Conservation (phyloP, 345 rosid genomes). For the Rhizophora mangle region DNA sequence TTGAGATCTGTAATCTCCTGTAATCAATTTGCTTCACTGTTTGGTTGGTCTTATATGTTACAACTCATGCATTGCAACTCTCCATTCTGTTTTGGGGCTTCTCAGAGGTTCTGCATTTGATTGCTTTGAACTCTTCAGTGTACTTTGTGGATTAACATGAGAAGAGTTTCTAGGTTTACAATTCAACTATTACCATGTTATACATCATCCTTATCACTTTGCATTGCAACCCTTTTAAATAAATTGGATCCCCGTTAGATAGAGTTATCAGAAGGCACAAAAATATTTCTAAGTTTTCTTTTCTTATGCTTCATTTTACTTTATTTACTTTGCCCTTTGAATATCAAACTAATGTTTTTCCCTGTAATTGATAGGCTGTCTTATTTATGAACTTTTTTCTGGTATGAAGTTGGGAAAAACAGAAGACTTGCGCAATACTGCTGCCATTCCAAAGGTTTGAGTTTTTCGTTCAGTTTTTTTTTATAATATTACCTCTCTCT, state of each 20-base stretch:
- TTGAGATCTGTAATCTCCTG: no score
- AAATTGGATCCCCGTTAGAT: no score
- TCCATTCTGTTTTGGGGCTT: no score
- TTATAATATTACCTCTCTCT: no score
- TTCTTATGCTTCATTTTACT: background rate
- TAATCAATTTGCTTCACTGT: no score
- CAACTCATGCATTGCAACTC: background rate
- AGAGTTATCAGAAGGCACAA: background rate
- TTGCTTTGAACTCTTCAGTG: background rate
- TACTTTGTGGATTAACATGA: background rate
- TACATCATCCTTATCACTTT: background rate
- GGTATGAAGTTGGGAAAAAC: constrained; percentile 77
- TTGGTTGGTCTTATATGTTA: no score
- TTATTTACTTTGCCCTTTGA: background rate
- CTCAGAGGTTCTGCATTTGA: background rate
- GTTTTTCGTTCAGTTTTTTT: no score
- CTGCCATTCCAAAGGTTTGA: constrained; percentile 88
- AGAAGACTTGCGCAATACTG: constrained; percentile 92
- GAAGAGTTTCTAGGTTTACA: background rate
- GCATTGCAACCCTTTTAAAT: background rate
- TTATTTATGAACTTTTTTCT: constrained; percentile 92
- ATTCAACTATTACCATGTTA: no score
- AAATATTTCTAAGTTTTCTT: background rate
- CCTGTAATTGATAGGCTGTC: constrained; percentile 54
- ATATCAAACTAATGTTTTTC: constrained; percentile 10